A percentile compares a stretch with the other conserved stretches of the same genome.
Conservation (phyloP, 1,284 basidiomycete genomes). For the Termitomyces sp. region DNA sequence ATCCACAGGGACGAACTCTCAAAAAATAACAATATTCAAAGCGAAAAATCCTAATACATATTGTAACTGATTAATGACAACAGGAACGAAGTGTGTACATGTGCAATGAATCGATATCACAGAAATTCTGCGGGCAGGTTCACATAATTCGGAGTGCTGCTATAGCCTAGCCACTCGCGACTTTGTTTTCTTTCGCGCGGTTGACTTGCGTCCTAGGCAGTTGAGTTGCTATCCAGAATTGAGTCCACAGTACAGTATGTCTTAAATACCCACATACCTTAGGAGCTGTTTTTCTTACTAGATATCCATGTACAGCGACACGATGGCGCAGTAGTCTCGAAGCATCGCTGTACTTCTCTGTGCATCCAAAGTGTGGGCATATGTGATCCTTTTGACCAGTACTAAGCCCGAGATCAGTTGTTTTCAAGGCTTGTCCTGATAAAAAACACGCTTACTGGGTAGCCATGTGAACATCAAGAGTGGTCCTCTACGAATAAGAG, state of each 20-base stretch:
- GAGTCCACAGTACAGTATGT: not conserved
- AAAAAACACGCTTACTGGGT: constrained; percentile 15
- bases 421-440: not conserved
- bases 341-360: constrained; percentile 54
- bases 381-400: constrained; percentile 16
- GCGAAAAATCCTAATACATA: not conserved
- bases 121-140: not conserved
- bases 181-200: not conserved
- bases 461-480: constrained; percentile 18
- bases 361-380: constrained; percentile 30
- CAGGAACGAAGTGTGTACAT: not conserved
- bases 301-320: constrained; percentile 46
- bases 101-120: not conserved
- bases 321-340: constrained; percentile 59
- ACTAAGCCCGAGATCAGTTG: not conserved
- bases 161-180: not conserved
- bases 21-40: not conserved
- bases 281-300: constrained; percentile 29
- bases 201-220: not conserved
- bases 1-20: not conserved
- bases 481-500: constrained; percentile 15
- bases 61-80: not conserved
- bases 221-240: constrained; percentile 1
- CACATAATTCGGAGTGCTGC: not conserved
- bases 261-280: constrained; percentile 6